Evolutionary conservation across 2,329 filamentous ascomycete genomes (phyloP).

Genomic region (Sporothrix euskadiensis): DNA sequence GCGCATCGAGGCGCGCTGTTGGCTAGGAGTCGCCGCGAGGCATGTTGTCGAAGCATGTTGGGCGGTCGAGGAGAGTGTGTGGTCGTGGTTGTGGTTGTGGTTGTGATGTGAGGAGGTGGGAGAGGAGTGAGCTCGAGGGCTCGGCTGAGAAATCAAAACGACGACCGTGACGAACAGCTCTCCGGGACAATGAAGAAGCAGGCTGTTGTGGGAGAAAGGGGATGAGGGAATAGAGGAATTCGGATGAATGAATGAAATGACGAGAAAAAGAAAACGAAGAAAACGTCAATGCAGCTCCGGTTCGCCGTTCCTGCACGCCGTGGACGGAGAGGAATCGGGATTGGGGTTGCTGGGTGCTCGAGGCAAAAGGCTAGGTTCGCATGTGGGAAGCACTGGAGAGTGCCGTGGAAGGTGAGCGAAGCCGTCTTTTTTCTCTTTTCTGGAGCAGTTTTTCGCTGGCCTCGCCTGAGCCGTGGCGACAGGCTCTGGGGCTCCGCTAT

Average conservation of each 20-base stretch:
- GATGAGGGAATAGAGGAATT: neutral
- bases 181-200: neutral
- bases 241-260: neutral
- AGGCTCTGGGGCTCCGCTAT: conserved; percentile 29
- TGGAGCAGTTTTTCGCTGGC: neutral
- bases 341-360: neutral
- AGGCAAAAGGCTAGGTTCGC: conserved; percentile 11
- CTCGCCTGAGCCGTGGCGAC: conserved; percentile 24
- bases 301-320: conserved; percentile 17
- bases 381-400: conserved; percentile 20
- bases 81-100: too few relatives aligned
- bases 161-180: neutral
- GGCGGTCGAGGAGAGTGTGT: neutral
- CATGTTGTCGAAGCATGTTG: conserved; percentile 33
- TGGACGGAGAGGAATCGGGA: neutral
- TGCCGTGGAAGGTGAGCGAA: conserved; percentile 30
- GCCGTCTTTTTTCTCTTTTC: conserved; percentile 24
- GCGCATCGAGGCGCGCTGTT: conserved; percentile 8
- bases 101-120: neutral
- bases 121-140: conserved; percentile 13
- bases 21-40: conserved; percentile 30
- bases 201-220: neutral
- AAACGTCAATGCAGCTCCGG: conserved; percentile 11
- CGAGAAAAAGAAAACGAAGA: conserved; percentile 1
- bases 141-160: conserved; percentile 23